These are phyloP conservation scores for Kwoniella dejecticola DNA, from an alignment of 768 basidiomycete genomes.

Conservation along the genomic window DNA sequence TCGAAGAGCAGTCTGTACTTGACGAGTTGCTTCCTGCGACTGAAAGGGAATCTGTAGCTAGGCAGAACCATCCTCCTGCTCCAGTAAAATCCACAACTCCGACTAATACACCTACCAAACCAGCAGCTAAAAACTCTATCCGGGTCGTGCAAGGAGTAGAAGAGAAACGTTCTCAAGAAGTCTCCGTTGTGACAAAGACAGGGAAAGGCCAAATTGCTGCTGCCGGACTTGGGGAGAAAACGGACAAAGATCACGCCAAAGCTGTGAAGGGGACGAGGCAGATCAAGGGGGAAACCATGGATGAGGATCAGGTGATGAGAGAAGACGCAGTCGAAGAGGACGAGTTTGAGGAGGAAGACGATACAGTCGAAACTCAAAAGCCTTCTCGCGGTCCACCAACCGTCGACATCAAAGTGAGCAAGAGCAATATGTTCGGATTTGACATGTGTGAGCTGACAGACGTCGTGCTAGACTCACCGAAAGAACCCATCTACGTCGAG, in stretches of 20 bases:
- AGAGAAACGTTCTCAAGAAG: conserved; percentile 13
- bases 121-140: not conserved
- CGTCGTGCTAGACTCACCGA: conserved; percentile 8
- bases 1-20: conserved; percentile 19
- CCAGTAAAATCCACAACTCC: conserved; percentile 31
- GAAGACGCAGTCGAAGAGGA: conserved; percentile 17
- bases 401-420: conserved; percentile 7
- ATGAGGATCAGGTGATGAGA: conserved; percentile 14
- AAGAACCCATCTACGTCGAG: conserved; percentile 14
- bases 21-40: conserved; percentile 13
- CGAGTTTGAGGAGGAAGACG: conserved; percentile 19
- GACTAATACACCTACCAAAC: conserved; percentile 27
- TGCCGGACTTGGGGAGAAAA: not conserved
- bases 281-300: not conserved
- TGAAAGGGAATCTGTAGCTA: not conserved
- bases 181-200: not conserved
- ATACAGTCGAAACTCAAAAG: conserved; percentile 5
- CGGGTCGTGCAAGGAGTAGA: conserved; percentile 3
- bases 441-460: not conserved
- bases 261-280: not conserved
- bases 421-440: not conserved
- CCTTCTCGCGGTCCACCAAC: not conserved
- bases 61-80: conserved; percentile 3
- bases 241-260: not conserved
- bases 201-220: not conserved